Base-by-base conservation (phyloP, 805 yeast genomes). In the Dipodascus albidus region DNA sequence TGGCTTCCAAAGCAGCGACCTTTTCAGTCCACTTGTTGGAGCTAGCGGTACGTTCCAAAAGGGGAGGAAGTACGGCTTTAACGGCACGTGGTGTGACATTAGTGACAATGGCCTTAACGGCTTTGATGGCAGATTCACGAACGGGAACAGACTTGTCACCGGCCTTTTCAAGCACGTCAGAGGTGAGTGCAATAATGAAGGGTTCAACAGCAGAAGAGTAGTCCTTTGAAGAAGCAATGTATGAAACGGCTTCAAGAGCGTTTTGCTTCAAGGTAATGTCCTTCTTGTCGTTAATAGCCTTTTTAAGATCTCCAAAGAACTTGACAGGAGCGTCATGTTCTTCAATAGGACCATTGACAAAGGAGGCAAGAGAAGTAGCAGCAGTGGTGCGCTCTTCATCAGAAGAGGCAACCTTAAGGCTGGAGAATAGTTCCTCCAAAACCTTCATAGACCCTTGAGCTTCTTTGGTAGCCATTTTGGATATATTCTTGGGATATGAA, bases 21-120 rank as follows among this genome's bases (percentile, higher is more conserved):
- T 93, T 93, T 81, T 91, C 98, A 68, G 90, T 90, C 99, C 99
- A 93, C 79, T 93, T 93, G 69, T 64, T 68, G 79, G 84, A 80
- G 69, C 74, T 64, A 54, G 78, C 69, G 67, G 93, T 79, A 73
- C 84, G 74, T 58, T 72, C 71, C 64, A 87, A 78, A 68, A 93
- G 74, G 69, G 78, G 80, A 63, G 97, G 96, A 70, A 93, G 80
- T 67, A 90, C 69, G 62, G 85, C 81, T 83, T 93, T 93, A 76
- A 93, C 82, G 61, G 98, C 84, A 62, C 83, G 81, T 69, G 99
- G 99, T 71, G 96, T 88, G 74, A 88, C 74, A 65, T 95, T 82
- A 63, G 75, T 71, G 61, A 95, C 80, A 62, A 93, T 75, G 67
- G 95, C 85, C 58, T 77, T 65, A 68, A 89, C 79, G 72, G 96